A percentile compares a stretch with the other conserved stretches of the same genome.
Evolutionary conservation across 768 basidiomycete species (phyloP).

Genomic region (Rhodotorula kratochvilovae): DNA sequence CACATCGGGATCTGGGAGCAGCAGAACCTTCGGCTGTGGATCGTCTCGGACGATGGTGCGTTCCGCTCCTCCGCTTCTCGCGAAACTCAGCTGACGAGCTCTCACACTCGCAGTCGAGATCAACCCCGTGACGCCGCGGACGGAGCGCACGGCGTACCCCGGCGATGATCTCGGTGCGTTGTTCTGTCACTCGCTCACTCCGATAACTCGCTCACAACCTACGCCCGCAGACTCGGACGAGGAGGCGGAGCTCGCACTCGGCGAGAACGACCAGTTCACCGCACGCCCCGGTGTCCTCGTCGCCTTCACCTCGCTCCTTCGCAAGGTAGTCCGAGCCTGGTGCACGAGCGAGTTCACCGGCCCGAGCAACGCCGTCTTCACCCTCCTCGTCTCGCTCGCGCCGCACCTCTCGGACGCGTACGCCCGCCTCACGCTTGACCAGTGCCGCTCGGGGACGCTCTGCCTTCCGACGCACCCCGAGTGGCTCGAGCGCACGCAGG

Average conservation of each 20-base stretch:
- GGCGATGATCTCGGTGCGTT: neutral
- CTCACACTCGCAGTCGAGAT: neutral
- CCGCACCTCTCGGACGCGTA: slow-evolving; percentile 44
- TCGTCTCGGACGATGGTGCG: slow-evolving; percentile 31
- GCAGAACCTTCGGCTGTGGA: slow-evolving; percentile 30
- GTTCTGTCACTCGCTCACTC: neutral
- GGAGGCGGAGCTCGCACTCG: slow-evolving; percentile 17
- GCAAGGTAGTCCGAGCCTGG: slow-evolving; percentile 36
- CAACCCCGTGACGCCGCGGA: neutral
- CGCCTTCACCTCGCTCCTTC: slow-evolving; percentile 37
- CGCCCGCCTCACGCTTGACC: slow-evolving; percentile 38
- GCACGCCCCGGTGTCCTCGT: slow-evolving; percentile 29
- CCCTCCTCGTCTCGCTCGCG: slow-evolving; percentile 47
- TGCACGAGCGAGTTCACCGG: slow-evolving; percentile 35
- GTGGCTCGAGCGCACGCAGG: slow-evolving; percentile 40
- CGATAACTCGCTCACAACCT: neutral
- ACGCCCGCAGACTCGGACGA: slow-evolving; percentile 4
- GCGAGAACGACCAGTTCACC: slow-evolving; percentile 17
- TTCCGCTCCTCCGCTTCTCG: neutral
- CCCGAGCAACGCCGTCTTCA: slow-evolving; percentile 37
- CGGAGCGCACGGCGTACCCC: neutral
- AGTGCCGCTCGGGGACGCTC: slow-evolving; percentile 38
- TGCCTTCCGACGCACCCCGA: slow-evolving; percentile 41
- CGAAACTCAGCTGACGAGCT: neutral
- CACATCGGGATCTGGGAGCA: slow-evolving; percentile 39